Evolutionary conservation across 1,284 basidiomycete species (phyloP).

Genomic region (Vanrija pseudolonga): DNA sequence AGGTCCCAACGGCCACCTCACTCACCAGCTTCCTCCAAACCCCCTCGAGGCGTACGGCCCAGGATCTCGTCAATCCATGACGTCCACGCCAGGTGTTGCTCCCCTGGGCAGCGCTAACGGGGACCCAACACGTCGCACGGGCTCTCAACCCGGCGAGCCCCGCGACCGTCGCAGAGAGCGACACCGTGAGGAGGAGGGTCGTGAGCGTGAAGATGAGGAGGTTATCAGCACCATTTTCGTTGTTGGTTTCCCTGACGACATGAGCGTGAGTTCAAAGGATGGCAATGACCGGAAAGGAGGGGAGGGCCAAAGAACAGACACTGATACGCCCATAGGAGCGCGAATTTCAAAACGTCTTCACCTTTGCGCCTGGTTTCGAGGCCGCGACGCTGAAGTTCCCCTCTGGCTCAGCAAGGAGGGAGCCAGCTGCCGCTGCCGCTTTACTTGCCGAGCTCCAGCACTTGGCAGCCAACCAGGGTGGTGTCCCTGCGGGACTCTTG

Average conservation of each 20-base stretch:
- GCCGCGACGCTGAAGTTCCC: slow-evolving; percentile 97
- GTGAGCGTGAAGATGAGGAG: slow-evolving; percentile 57
- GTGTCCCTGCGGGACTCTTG: slow-evolving; percentile 4
- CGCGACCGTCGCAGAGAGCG: slow-evolving; percentile 18
- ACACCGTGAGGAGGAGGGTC: slow-evolving; percentile 25
- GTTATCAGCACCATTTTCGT: slow-evolving; percentile 98
- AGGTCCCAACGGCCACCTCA: slow-evolving; percentile 18
- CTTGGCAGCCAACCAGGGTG: slow-evolving; percentile 32
- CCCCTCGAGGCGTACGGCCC: slow-evolving; percentile 21
- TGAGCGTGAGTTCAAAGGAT: slow-evolving; percentile 66
- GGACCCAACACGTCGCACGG: slow-evolving; percentile 5
- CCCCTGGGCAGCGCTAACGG: slow-evolving; percentile 10
- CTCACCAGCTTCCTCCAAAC: slow-evolving; percentile 19
- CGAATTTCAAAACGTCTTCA: slow-evolving; percentile 99
- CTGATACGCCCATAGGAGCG: slow-evolving; percentile 64
- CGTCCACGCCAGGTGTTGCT: slow-evolving; percentile 12
- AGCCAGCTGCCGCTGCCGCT: slow-evolving; percentile 25
- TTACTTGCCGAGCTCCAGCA: slow-evolving; percentile 39
- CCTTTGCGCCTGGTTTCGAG: slow-evolving; percentile 92
- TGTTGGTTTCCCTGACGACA: slow-evolving; percentile 97
- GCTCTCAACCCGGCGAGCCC: slow-evolving; percentile 17
- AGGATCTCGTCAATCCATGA: slow-evolving; percentile 20
- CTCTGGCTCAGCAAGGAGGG: slow-evolving; percentile 32
- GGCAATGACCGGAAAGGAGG: no score
- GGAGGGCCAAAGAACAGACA: background rate